phyloP scores from a whole-genome alignment of 331 rosid genomes.

The Pyrus hybrid region DNA sequence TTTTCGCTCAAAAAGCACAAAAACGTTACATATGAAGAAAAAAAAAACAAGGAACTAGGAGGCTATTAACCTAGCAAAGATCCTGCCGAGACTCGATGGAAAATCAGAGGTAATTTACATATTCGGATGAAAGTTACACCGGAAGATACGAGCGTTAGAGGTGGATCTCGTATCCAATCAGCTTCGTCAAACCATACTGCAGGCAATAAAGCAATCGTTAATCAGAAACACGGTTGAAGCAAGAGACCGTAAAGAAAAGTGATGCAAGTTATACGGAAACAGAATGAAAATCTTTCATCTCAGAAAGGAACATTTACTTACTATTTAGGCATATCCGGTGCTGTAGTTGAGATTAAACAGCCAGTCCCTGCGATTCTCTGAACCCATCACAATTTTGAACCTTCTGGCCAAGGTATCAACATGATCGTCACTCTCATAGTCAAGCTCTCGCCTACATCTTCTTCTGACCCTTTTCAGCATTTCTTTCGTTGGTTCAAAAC shows the following conservation, averaged over 20 bases:
- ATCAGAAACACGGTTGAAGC: not conserved
- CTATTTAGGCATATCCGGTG: slow-evolving; percentile 28
- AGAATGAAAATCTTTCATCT: not conserved
- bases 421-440: slow-evolving; percentile 56
- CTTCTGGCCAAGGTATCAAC: slow-evolving; percentile 40
- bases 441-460: slow-evolving; percentile 73
- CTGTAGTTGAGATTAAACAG: slow-evolving; percentile 61
- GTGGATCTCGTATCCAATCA: not conserved
- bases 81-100: slow-evolving; percentile 18
- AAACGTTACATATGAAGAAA: not conserved
- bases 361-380: slow-evolving; percentile 47
- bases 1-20: slow-evolving; percentile 13
- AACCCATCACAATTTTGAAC: slow-evolving; percentile 40
- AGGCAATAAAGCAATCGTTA: not conserved
- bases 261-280: not conserved
- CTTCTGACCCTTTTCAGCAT: slow-evolving; percentile 57
- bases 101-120: slow-evolving; percentile 42
- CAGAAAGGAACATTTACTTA: not conserved
- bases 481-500: slow-evolving; percentile 66
- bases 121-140: slow-evolving; percentile 5
- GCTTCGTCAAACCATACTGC: not conserved
- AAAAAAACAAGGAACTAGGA: not conserved
- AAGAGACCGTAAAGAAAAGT: not conserved
- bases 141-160: not conserved
- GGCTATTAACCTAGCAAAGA: slow-evolving; percentile 16